These are phyloP conservation scores for Peronospora farinosa DNA, from an alignment of 352 stramenopile genomes.

Conservation along the genomic window DNA sequence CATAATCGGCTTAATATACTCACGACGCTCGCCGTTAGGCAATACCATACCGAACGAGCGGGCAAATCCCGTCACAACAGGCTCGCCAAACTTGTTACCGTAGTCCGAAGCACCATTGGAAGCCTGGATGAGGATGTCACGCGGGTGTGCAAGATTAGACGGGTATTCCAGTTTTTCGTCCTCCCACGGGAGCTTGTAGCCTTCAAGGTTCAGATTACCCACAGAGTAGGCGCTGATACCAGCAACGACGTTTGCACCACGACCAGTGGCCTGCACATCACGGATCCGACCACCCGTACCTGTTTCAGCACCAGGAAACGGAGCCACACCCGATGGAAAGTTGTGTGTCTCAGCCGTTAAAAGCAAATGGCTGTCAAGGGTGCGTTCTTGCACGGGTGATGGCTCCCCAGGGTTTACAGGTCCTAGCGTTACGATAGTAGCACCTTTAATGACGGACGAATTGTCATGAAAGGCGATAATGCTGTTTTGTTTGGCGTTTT, in stretches of 20 bases:
- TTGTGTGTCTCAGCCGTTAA: constrained; percentile 99
- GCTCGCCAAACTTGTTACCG: constrained; percentile 99
- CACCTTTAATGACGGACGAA: constrained; percentile 94
- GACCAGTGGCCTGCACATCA: constrained; percentile 97
- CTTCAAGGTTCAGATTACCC: constrained; percentile 95
- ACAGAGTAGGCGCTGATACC: constrained; percentile 85
- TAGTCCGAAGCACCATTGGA: constrained; percentile 99
- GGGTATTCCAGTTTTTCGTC: constrained; percentile 89
- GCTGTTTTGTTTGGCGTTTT: constrained; percentile 88
- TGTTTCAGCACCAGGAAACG: constrained; percentile 94
- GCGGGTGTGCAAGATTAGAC: constrained; percentile 83
- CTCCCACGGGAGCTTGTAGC: constrained; percentile 96
- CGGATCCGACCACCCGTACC: constrained; percentile 96
- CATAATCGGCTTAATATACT: constrained; percentile 99
- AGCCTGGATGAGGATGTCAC: constrained; percentile 95
- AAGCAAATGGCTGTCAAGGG: constrained; percentile 90
- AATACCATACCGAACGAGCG: constrained; percentile 96
- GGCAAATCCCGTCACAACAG: constrained; percentile 97
- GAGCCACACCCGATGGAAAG: constrained; percentile 94
- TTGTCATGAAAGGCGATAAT: constrained; percentile 99
- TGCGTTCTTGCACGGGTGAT: constrained; percentile 55
- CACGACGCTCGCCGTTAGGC: constrained; percentile 91
- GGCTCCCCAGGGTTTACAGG: constrained; percentile 61
- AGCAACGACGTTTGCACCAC: constrained; percentile 92
- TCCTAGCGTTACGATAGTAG: constrained; percentile 82